These are phyloP conservation scores for Sesbania bispinosa DNA, from an alignment of 306 rosid species.

Conservation along the genomic window DNA sequence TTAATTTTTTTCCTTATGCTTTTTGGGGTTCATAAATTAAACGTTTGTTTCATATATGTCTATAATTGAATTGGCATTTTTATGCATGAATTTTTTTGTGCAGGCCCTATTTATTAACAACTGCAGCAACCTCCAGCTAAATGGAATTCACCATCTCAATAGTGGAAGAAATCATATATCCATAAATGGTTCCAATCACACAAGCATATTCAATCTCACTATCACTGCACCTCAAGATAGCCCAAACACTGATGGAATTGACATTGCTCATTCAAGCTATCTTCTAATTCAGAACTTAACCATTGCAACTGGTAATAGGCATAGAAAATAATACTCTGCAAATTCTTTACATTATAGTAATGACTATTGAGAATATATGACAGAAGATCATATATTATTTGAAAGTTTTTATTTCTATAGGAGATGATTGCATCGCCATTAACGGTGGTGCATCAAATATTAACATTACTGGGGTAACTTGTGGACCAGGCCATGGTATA, in stretches of 20 bases:
- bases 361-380: background rate
- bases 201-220: background rate
- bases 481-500: slow-evolving; percentile 42
- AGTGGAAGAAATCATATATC: slow-evolving; percentile 29
- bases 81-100: background rate
- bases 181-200: background rate
- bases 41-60: too few relatives aligned
- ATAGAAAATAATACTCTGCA: background rate
- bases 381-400: background rate
- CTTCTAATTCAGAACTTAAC: background rate
- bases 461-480: slow-evolving; percentile 8
- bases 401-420: background rate
- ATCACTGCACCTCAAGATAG: slow-evolving; percentile 34
- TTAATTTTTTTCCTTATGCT: too few relatives aligned
- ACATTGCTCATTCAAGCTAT: slow-evolving; percentile 18
- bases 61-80: background rate
- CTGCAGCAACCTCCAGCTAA: slow-evolving; percentile 12
- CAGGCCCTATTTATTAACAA: slow-evolving; percentile 25
- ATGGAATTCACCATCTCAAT: slow-evolving; percentile 16
- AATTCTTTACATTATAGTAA: background rate
- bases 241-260: slow-evolving; percentile 48
- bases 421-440: slow-evolving; percentile 32
- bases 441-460: slow-evolving; percentile 7
- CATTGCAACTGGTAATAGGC: slow-evolving; percentile 31
- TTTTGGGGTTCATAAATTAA: too few relatives aligned